Percentiles rank a stretch among this genome's conserved stretches.
Evolutionary conservation across 192 early-diverging fungal genomes (phyloP).

Genomic region (Backusella liffmaniae): DNA sequence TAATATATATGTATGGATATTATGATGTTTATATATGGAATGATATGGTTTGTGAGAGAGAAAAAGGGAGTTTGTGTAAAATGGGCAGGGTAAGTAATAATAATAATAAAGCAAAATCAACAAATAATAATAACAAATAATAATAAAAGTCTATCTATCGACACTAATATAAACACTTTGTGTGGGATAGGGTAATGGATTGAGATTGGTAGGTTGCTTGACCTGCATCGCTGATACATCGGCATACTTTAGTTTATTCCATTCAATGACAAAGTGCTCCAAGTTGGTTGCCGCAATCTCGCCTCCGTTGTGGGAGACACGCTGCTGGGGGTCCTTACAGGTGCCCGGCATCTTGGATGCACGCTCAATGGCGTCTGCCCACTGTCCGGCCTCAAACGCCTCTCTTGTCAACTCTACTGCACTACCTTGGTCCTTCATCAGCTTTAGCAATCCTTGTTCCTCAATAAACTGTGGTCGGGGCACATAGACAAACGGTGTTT

Average conservation of each 20-base stretch:
- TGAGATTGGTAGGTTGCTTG: background rate
- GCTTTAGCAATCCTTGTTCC: slow-evolving; percentile 49
- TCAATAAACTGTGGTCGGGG: slow-evolving; percentile 62
- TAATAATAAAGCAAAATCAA: background rate
- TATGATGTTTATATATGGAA: no score
- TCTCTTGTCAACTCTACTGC: slow-evolving; percentile 53
- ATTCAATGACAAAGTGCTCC: slow-evolving; percentile 37
- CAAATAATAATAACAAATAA: background rate
- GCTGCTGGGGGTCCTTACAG: slow-evolving; percentile 23
- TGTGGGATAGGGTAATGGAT: background rate
- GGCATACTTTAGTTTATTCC: slow-evolving; percentile 16
- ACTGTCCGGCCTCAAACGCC: slow-evolving; percentile 54
- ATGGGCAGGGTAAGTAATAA: background rate
- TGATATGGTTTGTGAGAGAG: no score
- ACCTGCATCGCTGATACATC: background rate
- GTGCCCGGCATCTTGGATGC: slow-evolving; percentile 32
- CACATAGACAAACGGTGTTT: slow-evolving; percentile 57
- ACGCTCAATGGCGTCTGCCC: slow-evolving; percentile 47
- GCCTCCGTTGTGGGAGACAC: slow-evolving; percentile 44
- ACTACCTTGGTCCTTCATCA: slow-evolving; percentile 57
- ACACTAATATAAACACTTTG: background rate
- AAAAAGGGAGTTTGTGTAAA: background rate
- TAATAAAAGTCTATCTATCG: background rate
- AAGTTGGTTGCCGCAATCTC: slow-evolving; percentile 34
- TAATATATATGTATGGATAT: background rate